Evolutionary conservation across 2,329 filamentous ascomycete species (phyloP).

Genomic region (Penicillium sp.): DNA sequence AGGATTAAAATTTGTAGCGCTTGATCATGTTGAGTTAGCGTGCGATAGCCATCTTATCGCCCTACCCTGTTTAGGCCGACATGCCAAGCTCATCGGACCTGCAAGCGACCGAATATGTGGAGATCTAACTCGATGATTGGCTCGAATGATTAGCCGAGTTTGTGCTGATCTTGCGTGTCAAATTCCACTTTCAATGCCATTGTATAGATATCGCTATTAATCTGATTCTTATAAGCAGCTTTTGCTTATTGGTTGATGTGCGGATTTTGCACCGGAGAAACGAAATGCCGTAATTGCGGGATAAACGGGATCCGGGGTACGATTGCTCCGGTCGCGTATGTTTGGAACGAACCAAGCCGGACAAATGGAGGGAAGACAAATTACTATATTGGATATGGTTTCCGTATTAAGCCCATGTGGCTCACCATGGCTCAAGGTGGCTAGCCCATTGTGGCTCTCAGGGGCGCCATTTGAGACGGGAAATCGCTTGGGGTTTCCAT

Average conservation of each 20-base stretch:
- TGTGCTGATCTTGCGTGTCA: background rate
- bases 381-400: background rate
- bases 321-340: background rate
- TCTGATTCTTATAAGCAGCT: background rate
- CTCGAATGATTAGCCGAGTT: background rate
- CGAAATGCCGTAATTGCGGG: background rate
- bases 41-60: background rate
- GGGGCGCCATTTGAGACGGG: background rate
- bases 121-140: background rate
- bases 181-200: background rate
- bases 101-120: background rate
- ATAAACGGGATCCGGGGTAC: background rate
- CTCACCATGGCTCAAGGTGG: no score
- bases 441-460: background rate
- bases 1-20: background rate
- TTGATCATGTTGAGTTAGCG: background rate
- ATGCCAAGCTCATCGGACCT: conserved; percentile 15
- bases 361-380: background rate
- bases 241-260: background rate
- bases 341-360: background rate
- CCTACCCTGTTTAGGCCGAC: background rate
- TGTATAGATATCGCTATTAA: background rate
- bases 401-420: no score
- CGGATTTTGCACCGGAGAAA: background rate
- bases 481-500: background rate